These are phyloP conservation scores for Aspergillus luchuensis DNA, from an alignment of 2,329 filamentous ascomycete species.

Conservation along the genomic window DNA sequence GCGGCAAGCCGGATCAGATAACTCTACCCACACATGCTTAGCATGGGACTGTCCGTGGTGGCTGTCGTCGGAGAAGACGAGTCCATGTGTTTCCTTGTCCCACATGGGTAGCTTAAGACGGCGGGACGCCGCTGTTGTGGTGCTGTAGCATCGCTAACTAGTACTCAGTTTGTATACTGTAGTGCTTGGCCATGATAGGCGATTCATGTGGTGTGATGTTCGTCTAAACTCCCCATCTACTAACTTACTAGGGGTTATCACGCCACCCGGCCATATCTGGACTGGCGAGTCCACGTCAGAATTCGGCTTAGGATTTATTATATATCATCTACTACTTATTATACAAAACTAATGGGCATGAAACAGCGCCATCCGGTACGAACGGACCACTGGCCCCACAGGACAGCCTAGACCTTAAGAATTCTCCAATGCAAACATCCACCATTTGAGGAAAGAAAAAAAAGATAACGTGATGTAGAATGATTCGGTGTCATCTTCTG, in stretches of 20 bases:
- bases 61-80: neutral
- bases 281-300: neutral
- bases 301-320: neutral
- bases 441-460: neutral
- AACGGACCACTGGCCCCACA: neutral
- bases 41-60: neutral
- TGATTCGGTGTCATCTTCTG: neutral
- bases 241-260: neutral
- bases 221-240: neutral
- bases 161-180: neutral
- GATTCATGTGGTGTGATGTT: neutral
- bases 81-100: neutral
- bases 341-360: neutral
- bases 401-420: neutral
- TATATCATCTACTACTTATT: conserved; percentile 5
- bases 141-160: neutral
- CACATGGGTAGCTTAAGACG: neutral
- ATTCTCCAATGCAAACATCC: neutral
- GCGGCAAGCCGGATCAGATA: neutral
- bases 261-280: neutral
- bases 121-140: neutral
- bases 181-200: neutral
- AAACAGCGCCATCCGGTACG: neutral
- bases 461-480: neutral
- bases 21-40: neutral